These are phyloP conservation scores for Saccharomycopsis hybrid DNA, from an alignment of 1,139 yeast species.

Conservation along the genomic window DNA sequence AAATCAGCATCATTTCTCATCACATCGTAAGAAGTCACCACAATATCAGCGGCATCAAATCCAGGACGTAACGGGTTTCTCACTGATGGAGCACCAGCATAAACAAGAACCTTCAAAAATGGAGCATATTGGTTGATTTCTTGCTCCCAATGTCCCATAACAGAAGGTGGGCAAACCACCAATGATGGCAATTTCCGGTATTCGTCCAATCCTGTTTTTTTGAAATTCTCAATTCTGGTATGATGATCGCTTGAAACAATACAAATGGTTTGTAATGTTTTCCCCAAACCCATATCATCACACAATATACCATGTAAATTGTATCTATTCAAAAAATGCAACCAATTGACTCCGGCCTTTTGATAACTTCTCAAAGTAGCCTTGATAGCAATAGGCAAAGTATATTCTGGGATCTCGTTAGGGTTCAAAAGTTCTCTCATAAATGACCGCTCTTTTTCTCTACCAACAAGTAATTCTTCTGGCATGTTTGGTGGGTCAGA, in stretches of 20 bases:
- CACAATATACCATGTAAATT: conserved; percentile 95
- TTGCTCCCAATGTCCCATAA: conserved; percentile 98
- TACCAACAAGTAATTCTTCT: conserved; percentile 70
- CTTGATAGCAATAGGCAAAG: conserved; percentile 82
- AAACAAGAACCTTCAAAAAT: conserved; percentile 71
- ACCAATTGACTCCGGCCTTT: conserved; percentile 98
- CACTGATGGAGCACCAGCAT: conserved; percentile 87
- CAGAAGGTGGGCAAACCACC: conserved; percentile 92
- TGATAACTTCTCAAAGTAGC: conserved; percentile 94
- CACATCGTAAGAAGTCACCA: conserved; percentile 94
- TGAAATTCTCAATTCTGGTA: conserved; percentile 65
- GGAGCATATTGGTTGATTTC: conserved; percentile 91
- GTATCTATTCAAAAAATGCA: conserved; percentile 89
- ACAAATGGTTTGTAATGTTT: conserved; percentile 94
- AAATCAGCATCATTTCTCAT: conserved; percentile 82
- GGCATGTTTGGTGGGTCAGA: conserved; percentile 96
- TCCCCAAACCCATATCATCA: conserved; percentile 99
- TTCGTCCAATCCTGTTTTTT: conserved; percentile 56
- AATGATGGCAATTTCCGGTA: conserved; percentile 74
- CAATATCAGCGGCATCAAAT: conserved; percentile 63
- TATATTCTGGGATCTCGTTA: conserved; percentile 81
- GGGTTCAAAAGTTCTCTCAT: conserved; percentile 98
- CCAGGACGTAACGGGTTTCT: conserved; percentile 52
- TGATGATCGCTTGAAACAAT: conserved; percentile 96
- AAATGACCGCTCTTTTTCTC: conserved; percentile 91